These are phyloP conservation scores for Microstroma glucosiphilum DNA, from an alignment of 1,284 basidiomycete species.

Conservation along the genomic window DNA sequence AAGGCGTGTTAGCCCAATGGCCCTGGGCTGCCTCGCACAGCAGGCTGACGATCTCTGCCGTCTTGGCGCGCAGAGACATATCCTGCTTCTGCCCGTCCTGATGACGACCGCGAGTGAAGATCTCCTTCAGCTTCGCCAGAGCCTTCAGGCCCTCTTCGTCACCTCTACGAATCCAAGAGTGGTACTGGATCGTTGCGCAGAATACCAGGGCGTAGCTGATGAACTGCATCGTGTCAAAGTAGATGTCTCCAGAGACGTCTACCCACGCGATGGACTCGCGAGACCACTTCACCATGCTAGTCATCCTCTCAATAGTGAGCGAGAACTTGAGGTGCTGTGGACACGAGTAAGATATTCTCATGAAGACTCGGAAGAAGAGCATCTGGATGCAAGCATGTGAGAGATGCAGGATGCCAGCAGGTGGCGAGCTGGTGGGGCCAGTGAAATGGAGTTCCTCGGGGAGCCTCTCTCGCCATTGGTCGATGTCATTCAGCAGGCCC, in stretches of 20 bases:
- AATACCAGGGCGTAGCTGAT: slow-evolving; percentile 43
- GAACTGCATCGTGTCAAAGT: slow-evolving; percentile 41
- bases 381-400: slow-evolving; percentile 37
- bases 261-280: slow-evolving; percentile 40
- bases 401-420: slow-evolving; percentile 39
- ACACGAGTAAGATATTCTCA: slow-evolving; percentile 47
- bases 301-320: slow-evolving; percentile 44
- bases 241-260: slow-evolving; percentile 34
- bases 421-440: slow-evolving; percentile 20
- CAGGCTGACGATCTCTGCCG: slow-evolving; percentile 78
- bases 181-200: slow-evolving; percentile 44
- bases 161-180: slow-evolving; percentile 36
- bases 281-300: slow-evolving; percentile 30
- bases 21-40: slow-evolving; percentile 64
- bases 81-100: slow-evolving; percentile 43
- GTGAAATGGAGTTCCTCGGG: slow-evolving; percentile 30
- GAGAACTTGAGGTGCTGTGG: slow-evolving; percentile 43
- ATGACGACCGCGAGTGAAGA: slow-evolving; percentile 21
- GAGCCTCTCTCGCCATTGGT: slow-evolving; percentile 36
- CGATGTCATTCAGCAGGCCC: slow-evolving; percentile 39
- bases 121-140: slow-evolving; percentile 27
- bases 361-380: slow-evolving; percentile 45
- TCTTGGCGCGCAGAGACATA: slow-evolving; percentile 75
- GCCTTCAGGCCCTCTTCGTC: slow-evolving; percentile 28
- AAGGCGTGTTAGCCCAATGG: slow-evolving; percentile 29